Conservation (phyloP, 164 flowering plant species). For the Magnolia kwangsiensis region DNA sequence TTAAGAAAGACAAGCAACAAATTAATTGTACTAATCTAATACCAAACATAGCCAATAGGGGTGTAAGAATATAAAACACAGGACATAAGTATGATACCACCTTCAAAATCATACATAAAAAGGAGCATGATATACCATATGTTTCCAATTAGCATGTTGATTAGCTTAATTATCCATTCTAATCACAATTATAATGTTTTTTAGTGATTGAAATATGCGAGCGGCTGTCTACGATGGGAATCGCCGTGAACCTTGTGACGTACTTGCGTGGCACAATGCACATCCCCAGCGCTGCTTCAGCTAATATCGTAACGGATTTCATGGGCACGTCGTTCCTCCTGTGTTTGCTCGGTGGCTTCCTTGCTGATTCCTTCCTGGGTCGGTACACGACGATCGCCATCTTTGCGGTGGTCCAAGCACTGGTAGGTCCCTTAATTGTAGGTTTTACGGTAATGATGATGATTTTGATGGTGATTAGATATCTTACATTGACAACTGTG, state of each 20-base stretch:
- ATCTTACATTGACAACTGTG: neutral
- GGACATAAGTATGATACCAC: too few species aligned
- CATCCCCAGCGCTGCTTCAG: slow-evolving; percentile 70
- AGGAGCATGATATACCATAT: too few species aligned
- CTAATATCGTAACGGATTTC: slow-evolving; percentile 81
- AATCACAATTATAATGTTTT: neutral
- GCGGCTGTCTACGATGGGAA: slow-evolving; percentile 91
- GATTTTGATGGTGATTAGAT: neutral
- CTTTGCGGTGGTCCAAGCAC: slow-evolving; percentile 49
- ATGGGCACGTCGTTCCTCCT: slow-evolving; percentile 83
- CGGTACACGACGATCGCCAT: slow-evolving; percentile 72
- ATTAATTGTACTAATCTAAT: too few species aligned
- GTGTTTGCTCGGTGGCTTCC: slow-evolving; percentile 84
- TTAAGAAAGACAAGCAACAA: too few species aligned
- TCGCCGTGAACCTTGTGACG: slow-evolving; percentile 91
- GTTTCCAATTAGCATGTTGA: too few species aligned
- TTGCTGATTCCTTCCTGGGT: slow-evolving; percentile 87
- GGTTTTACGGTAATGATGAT: neutral
- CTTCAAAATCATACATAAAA: too few species aligned
- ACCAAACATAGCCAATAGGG: too few species aligned
- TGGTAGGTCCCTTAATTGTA: slow-evolving; percentile 30
- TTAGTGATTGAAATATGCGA: slow-evolving; percentile 74
- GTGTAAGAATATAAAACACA: too few species aligned
- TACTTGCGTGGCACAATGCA: slow-evolving; percentile 80
- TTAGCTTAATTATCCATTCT: neutral